Percentiles rank a stretch among this genome's conserved stretches.
Evolutionary conservation across 2,329 filamentous ascomycete species (phyloP).

Genomic region (Fusarium ramigenum): DNA sequence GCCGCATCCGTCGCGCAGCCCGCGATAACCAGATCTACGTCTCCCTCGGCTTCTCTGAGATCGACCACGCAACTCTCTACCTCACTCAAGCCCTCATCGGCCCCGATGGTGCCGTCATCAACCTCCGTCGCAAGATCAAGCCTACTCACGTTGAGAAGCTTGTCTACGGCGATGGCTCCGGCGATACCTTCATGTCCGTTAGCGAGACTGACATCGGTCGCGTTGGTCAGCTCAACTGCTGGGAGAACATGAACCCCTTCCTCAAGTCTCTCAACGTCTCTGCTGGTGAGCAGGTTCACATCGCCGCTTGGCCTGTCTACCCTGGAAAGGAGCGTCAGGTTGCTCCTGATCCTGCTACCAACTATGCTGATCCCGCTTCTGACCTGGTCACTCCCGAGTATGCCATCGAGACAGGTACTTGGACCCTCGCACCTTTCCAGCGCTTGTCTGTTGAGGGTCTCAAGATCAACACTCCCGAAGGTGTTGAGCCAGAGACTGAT

Average conservation of each 20-base stretch:
- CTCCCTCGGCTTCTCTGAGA: conserved; percentile 61
- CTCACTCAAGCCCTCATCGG: conserved; percentile 63
- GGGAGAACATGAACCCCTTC: conserved; percentile 58
- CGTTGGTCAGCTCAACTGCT: conserved; percentile 64
- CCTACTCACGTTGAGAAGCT: conserved; percentile 59
- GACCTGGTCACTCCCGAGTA: conserved; percentile 42
- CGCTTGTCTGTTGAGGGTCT: conserved; percentile 38
- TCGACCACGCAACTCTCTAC: conserved; percentile 56
- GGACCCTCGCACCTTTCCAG: conserved; percentile 42
- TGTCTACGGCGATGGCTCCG: conserved; percentile 65
- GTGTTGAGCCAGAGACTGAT: conserved; percentile 40
- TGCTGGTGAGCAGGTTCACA: conserved; percentile 43
- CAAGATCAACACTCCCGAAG: conserved; percentile 40
- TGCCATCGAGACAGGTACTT: conserved; percentile 40
- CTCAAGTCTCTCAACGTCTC: conserved; percentile 43
- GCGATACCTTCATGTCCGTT: conserved; percentile 60
- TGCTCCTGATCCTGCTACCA: conserved; percentile 39
- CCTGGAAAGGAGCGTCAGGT: conserved; percentile 36
- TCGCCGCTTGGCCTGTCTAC: conserved; percentile 45
- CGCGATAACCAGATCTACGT: conserved; percentile 56
- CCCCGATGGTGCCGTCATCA: conserved; percentile 54
- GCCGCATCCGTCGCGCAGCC: conserved; percentile 52
- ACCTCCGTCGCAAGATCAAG: conserved; percentile 61
- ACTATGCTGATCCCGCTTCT: conserved; percentile 39
- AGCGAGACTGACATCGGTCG: conserved; percentile 60